Base-by-base conservation (phyloP, 495 filamentous ascomycete species). In the Podospora anserina region DNA sequence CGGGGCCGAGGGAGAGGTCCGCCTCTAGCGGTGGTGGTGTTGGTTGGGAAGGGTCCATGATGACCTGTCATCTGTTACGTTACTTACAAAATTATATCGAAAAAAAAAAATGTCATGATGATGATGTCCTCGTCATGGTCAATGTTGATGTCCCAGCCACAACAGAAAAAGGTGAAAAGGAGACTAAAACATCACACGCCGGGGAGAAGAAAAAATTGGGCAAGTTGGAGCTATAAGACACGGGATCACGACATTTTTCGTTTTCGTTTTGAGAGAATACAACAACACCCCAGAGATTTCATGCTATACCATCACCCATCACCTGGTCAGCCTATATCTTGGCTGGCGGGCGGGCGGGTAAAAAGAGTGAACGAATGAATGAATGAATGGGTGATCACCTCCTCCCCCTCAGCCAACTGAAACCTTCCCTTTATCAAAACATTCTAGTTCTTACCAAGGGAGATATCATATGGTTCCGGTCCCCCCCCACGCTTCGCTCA, bases 1-100 rank as follows among this genome's bases (percentile, higher is more conserved):
- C 78, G 65, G 77, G 74, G 68, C 78, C 77, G 74, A 71, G 71
- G 32, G 76, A 75, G 65, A 71, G 70, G 67, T 76, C 66, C 66
- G 66, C 64, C 67, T 65, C n/a, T 49, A 16, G 39, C 15, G 7
- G 39, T 49, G 26, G 70, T 59, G 66, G 69, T 70, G 75, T 75
- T 78, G 39, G 66, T 73, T 65, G 55, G 6, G 28, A 65, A 58
- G 30, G 28, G 56, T 19, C 68, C 69, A 70, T 70, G 63, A 58
- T 70, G 49, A 62, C 65, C 28, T 49, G 49, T 63, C 27, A 65
- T 55, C 49, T 49, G 39, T 49, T 23, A 23, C 23, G 1, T 23
- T 23, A 23, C 23, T 23, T 1, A 1, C 9, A 13, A 11, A 49
- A 2, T 39, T 39, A 13, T 49, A 49, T 49, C 2, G 13, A 13